Percentiles rank a stretch among this genome's conserved stretches.
Conservation (phyloP, 192 early-diverging fungal genomes). For the Backusella circina region DNA sequence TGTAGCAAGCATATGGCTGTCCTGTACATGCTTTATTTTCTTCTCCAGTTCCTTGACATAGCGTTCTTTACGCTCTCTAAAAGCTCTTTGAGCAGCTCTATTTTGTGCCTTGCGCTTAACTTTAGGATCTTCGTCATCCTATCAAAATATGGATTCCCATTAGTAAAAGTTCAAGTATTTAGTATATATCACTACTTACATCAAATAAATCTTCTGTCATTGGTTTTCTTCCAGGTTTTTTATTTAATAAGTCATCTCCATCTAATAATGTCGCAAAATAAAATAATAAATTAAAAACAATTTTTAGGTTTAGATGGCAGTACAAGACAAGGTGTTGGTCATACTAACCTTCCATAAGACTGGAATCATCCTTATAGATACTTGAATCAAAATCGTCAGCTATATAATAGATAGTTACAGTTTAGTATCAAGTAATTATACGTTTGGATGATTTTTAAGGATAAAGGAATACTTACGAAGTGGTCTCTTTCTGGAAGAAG, state of each 20-base stretch:
- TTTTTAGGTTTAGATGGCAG: not conserved
- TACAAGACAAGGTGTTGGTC: not conserved
- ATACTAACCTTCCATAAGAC: not conserved
- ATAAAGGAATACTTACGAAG: not conserved
- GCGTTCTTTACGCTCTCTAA: conserved; percentile 76
- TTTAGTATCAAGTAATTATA: not conserved
- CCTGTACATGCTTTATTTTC: conserved; percentile 65
- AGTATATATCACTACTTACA: too few species aligned
- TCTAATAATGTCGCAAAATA: not conserved
- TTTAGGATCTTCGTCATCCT: conserved; percentile 23
- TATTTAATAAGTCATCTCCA: not conserved
- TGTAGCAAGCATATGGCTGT: conserved; percentile 38
- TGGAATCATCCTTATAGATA: not conserved
- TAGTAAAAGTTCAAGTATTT: not conserved
- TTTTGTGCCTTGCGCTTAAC: conserved; percentile 36
- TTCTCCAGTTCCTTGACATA: conserved; percentile 81
- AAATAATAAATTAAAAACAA: not conserved
- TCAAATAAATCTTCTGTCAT: not conserved
- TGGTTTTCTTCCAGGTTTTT: conserved; percentile 12
- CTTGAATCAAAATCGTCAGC: not conserved
- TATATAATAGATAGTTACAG: not conserved
- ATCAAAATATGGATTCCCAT: not conserved
- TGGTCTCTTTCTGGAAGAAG: not conserved
- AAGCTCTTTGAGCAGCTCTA: conserved; percentile 32
- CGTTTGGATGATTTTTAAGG: not conserved